Percentiles rank a stretch among this genome's conserved stretches.
Conservation (phyloP, 2,329 filamentous ascomycete species). For the Colletotrichum australisinense region DNA sequence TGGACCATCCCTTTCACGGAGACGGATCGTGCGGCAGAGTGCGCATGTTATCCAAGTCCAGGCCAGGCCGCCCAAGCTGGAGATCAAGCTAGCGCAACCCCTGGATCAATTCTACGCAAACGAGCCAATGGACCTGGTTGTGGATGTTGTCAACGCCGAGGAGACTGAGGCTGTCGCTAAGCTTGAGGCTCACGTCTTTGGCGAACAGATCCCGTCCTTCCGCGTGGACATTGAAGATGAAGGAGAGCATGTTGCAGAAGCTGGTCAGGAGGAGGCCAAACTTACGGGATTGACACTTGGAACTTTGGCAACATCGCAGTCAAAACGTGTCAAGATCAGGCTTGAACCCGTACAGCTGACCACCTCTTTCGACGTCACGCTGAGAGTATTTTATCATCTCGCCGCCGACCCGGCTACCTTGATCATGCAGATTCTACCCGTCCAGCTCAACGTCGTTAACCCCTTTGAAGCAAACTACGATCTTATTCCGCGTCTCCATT, state of each 20-base stretch:
- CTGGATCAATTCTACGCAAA: slow-evolving; percentile 85
- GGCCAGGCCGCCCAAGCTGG: slow-evolving; percentile 92
- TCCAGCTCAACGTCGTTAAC: slow-evolving; percentile 78
- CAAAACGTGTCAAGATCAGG: slow-evolving; percentile 56
- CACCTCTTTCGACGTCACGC: slow-evolving; percentile 73
- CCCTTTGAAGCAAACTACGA: slow-evolving; percentile 96
- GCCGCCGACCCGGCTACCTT: slow-evolving; percentile 83
- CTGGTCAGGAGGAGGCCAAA: slow-evolving; percentile 53
- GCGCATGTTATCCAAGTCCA: slow-evolving; percentile 75
- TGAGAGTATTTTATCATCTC: slow-evolving; percentile 83
- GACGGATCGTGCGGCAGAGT: slow-evolving; percentile 59
- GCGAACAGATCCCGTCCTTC: slow-evolving; percentile 63
- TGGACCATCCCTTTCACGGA: slow-evolving; percentile 53
- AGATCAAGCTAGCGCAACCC: slow-evolving; percentile 73
- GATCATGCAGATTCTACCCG: slow-evolving; percentile 77
- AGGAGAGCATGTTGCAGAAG: slow-evolving; percentile 45
- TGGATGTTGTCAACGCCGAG: slow-evolving; percentile 85
- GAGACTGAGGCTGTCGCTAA: slow-evolving; percentile 80
- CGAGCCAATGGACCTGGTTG: slow-evolving; percentile 75
- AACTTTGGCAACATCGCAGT: slow-evolving; percentile 58
- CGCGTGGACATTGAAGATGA: slow-evolving; percentile 51
- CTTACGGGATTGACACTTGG: slow-evolving; percentile 57
- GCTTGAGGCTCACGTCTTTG: slow-evolving; percentile 76
- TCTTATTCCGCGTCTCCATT: slow-evolving; percentile 81
- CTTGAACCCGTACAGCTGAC: slow-evolving; percentile 63